Base-by-base conservation (phyloP, 2,329 filamentous ascomycete genomes). In the Epicoccum nigrum region DNA sequence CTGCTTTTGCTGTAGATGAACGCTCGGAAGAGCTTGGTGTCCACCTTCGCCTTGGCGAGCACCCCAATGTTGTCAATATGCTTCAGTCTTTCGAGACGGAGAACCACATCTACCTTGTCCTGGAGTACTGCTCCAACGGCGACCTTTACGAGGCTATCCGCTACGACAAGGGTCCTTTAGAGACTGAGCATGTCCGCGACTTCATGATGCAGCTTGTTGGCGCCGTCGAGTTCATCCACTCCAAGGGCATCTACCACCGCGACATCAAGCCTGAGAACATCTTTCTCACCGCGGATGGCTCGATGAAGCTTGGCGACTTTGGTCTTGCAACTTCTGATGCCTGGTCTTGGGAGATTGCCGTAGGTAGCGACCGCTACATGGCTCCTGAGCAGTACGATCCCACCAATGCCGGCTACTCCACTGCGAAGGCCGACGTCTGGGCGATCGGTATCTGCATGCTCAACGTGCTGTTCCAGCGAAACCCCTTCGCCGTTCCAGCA, bases 241-340 rank as follows among this genome's bases (percentile, higher is more conserved):
- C 84, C 58, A 92, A 92, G 74, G 92, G 91, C 59, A 85, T 97
- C 70, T 97, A 92, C 74, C 94, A 99, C 72, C 90, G 94, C 55
- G 94, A 99, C 75, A 97, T 99, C 84, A 99, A 99, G 79, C 94
- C 94, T 0, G 94, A 99, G 82, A 99, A 99, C 80, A 96, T 99
- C 74, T 97, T 99, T 74, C 82, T 99, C 58, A 89, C 87, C 52
- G 84, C 92, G 54, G 84, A 88, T 62, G 93, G 93, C 45, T 83
- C 87, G 31, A 89, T 97, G 89, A 99, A 99, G 79, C 86, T 99
- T 28, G 94, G 94, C 67, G 94, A 99, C 75, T 96, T 97, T 72
- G 94, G 94, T 46, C 81, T 99, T 57, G 92, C 92, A 43, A 97
- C 93, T 9, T 89, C 86, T 6, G 91, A 96, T 55, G 81, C 86